phyloP scores from a whole-genome alignment of 1,284 basidiomycete genomes.

The Sanghuangporus baumii region DNA sequence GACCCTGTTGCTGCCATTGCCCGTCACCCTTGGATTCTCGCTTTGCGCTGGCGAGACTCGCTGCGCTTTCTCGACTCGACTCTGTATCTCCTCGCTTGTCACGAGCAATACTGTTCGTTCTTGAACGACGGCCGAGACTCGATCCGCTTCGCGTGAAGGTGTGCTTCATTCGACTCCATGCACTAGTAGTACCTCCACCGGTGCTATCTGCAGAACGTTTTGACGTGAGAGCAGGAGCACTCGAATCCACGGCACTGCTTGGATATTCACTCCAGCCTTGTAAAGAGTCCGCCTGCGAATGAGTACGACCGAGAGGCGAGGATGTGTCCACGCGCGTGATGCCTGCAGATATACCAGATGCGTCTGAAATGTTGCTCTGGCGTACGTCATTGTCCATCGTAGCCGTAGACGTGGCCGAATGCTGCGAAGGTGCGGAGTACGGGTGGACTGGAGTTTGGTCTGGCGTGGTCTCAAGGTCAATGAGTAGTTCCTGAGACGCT shows the following conservation, averaged over 20 bases:
- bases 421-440: constrained; percentile 30
- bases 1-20: constrained; percentile 23
- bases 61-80: constrained; percentile 68
- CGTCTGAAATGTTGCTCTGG: constrained; percentile 9
- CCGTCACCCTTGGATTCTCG: constrained; percentile 17
- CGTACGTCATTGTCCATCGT: constrained; percentile 36
- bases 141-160: constrained; percentile 58
- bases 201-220: constrained; percentile 49
- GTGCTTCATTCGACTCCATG: constrained; percentile 65
- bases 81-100: constrained; percentile 54
- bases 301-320: constrained; percentile 8
- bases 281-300: constrained; percentile 16
- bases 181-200: constrained; percentile 31
- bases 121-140: constrained; percentile 62
- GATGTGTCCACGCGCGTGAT: constrained; percentile 1
- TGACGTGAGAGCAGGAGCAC: constrained; percentile 27
- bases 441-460: constrained; percentile 38
- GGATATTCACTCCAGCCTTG: constrained; percentile 10
- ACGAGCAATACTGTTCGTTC: constrained; percentile 67
- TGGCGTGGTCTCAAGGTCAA: constrained; percentile 55
- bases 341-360: constrained; percentile 5
- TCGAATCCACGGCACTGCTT: not conserved
- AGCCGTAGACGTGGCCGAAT: constrained; percentile 44
- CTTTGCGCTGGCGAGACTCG: constrained; percentile 55
- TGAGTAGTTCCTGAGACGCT: constrained; percentile 48